Evolutionary conservation across 208 protist species (phyloP).

Genomic region (Phytomonas sp.): DNA sequence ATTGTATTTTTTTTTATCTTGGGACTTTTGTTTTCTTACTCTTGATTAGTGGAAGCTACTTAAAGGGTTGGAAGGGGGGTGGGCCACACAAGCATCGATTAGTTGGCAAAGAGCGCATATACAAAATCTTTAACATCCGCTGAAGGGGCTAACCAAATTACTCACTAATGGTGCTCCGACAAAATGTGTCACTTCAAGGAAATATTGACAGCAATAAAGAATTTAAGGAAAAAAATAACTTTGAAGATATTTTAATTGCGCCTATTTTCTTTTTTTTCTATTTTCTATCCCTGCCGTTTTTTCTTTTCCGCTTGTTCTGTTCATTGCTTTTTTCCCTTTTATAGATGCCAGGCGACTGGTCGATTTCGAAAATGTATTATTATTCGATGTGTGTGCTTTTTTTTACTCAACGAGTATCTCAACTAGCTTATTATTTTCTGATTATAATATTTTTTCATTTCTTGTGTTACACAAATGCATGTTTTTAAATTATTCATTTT

Average conservation of each 20-base stretch:
- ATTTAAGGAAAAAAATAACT: constrained; percentile 3
- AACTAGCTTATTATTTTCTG: not conserved
- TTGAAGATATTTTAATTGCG: constrained; percentile 14
- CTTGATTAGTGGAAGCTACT: not conserved
- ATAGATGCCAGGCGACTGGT: not conserved
- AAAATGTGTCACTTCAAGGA: constrained; percentile 6
- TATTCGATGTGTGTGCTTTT: constrained; percentile 12
- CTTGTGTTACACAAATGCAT: not conserved
- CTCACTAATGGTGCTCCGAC: not conserved
- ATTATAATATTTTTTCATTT: constrained; percentile 4
- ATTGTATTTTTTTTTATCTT: constrained; percentile 5
- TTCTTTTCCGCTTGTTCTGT: constrained; percentile 7
- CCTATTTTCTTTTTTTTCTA: constrained; percentile 11
- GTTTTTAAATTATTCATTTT: constrained; percentile 15
- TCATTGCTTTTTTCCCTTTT: constrained; percentile 11
- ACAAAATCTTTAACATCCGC: constrained; percentile 13
- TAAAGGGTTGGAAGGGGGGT: not conserved
- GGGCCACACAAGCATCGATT: not conserved
- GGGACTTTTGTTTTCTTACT: constrained; percentile 7
- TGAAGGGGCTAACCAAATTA: constrained; percentile 4
- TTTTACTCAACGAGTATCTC: constrained; percentile 6
- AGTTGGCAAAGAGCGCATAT: constrained; percentile 4
- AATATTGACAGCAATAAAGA: constrained; percentile 5
- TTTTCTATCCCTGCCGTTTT: not conserved
- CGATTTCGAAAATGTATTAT: constrained; percentile 3